Evolutionary conservation across 495 filamentous ascomycete species (phyloP).

Genomic region (Choiromyces venosus): DNA sequence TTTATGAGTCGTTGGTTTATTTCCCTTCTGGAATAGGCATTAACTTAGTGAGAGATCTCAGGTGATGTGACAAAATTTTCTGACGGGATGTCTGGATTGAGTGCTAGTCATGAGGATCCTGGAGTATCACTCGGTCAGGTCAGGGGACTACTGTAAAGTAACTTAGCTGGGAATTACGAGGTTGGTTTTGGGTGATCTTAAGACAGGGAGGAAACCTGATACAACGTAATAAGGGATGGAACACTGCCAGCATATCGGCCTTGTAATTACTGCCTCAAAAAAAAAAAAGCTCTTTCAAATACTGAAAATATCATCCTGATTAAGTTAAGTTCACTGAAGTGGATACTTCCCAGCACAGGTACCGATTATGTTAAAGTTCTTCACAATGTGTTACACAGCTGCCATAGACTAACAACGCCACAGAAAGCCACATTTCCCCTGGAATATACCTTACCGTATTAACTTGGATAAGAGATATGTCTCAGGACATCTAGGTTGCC

Average conservation of each 20-base stretch:
- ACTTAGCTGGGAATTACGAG: background rate
- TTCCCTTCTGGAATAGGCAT: background rate
- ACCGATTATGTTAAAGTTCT: too few species aligned
- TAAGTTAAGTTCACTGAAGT: background rate
- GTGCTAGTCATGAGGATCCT: background rate
- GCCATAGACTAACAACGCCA: background rate
- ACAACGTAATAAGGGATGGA: background rate
- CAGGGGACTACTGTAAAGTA: background rate
- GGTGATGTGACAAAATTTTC: background rate
- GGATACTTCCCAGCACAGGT: background rate
- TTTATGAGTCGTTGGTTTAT: background rate
- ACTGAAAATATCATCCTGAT: too few species aligned
- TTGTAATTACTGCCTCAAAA: background rate
- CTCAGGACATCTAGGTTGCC: too few species aligned
- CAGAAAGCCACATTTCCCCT: background rate
- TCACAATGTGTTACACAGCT: background rate
- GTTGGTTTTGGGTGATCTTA: background rate
- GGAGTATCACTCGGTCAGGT: background rate
- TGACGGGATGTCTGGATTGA: background rate
- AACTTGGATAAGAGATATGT: too few species aligned
- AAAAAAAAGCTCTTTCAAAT: background rate
- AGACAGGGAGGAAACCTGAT: background rate
- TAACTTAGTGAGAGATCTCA: background rate
- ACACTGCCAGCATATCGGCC: background rate
- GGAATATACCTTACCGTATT: background rate